Base-by-base conservation (phyloP, 2,329 filamentous ascomycete genomes). In the Pseudocercospora fuligena region DNA sequence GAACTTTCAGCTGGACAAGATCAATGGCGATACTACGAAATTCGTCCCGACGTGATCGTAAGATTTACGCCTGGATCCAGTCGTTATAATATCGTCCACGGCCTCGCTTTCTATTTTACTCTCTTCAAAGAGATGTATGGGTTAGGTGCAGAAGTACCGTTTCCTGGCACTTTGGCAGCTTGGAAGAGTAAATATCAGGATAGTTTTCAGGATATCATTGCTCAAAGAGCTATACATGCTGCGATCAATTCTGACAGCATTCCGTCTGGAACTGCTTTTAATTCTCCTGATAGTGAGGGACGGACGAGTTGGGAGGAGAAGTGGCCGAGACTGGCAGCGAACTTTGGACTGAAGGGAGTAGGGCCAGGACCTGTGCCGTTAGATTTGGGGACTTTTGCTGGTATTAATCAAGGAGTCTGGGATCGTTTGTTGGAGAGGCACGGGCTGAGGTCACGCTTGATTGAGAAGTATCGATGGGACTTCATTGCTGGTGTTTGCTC, bases 1-100 rank as follows among this genome's bases (percentile, higher is more conserved):
- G 68, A 69, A 23, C 77, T 73, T 54, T 56, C 73, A 4, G 72
- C 71, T 33, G 70, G 69, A 59, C 78, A 77, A 69, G 40, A 46
- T 46, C 27, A 57, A 1, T 80, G 78, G 79, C 78, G 72, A 25
- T 80, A 74, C 73, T 73, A 71, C 63, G 78, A 80, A 31, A 78
- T 77, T 8, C 71, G 77, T 7, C 78, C 78, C 0, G 79, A 80
- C 63, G 76, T 78, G 33, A 76, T 81, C 61, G 70, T 80, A 33
- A 79, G 79, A 19, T 79, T 79, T 67, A 75, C 78, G 7, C 77
- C 78, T 4, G 75, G 78, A 61, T 68, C 69, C 31, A 79, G 78
- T 25, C 49, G 49, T 54, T 29, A 25, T 11, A 29, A 25, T 54
- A 23, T 54, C 21, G 49, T n/a, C 2, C 19, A 29, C 6, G 25